phyloP scores from a whole-genome alignment of 1,284 basidiomycete species.

The Schizophyllum amplum region DNA sequence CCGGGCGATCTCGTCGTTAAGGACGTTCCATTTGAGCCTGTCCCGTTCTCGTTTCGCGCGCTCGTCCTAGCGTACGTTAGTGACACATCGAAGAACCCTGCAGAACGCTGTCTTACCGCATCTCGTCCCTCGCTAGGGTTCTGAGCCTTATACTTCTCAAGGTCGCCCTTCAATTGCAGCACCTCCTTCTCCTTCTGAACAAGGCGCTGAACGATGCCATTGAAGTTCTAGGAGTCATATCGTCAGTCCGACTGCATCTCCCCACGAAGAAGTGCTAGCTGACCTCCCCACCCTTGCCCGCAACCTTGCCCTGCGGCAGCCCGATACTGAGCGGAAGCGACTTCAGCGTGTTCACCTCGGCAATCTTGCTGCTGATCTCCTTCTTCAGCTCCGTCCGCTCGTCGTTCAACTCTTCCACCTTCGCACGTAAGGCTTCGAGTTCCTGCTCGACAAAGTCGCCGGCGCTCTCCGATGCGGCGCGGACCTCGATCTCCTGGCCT shows the following conservation, averaged over 20 bases:
- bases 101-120: conserved; percentile 34
- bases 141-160: conserved; percentile 55
- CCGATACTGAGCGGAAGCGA: conserved; percentile 38
- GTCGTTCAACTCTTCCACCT: conserved; percentile 53
- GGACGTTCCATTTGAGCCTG: conserved; percentile 60
- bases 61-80: conserved; percentile 54
- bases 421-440: conserved; percentile 47
- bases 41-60: conserved; percentile 73
- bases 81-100: no score
- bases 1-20: conserved; percentile 72
- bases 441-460: conserved; percentile 48
- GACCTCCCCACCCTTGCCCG: conserved; percentile 47
- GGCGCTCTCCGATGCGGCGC: conserved; percentile 33
- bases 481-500: conserved; percentile 55
- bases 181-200: conserved; percentile 84
- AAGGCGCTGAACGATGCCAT: conserved; percentile 75
- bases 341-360: conserved; percentile 60
- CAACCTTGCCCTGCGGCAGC: conserved; percentile 24
- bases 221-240: conserved; percentile 40
- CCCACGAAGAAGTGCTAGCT: conserved; percentile 3
- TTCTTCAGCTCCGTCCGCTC: conserved; percentile 52
- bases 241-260: neutral
- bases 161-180: conserved; percentile 61
- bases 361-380: conserved; percentile 50
- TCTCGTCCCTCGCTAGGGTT: conserved; percentile 50